phyloP scores from a whole-genome alignment of 2,329 filamentous ascomycete genomes.

The Fusarium sp. region DNA sequence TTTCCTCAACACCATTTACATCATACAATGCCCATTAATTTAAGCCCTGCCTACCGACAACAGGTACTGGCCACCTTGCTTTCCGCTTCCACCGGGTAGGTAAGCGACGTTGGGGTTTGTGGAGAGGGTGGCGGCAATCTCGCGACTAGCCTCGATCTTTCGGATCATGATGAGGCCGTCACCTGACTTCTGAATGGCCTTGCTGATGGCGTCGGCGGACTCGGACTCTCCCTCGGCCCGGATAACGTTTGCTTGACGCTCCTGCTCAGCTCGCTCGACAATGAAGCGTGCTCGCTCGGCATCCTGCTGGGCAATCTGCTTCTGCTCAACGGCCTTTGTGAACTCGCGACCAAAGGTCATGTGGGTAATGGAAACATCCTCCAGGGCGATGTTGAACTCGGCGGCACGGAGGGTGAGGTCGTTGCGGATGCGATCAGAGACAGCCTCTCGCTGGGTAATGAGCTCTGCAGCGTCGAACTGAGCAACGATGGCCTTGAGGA shows the following conservation, averaged over 20 bases:
- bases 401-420: slow-evolving; percentile 92
- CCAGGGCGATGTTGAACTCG: slow-evolving; percentile 99
- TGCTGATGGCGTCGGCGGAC: slow-evolving; percentile 94
- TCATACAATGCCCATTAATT: slow-evolving; percentile 23
- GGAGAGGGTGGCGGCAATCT: slow-evolving; percentile 92
- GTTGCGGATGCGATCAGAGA: slow-evolving; percentile 91
- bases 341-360: slow-evolving; percentile 99
- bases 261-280: slow-evolving; percentile 98
- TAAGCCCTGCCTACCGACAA: slow-evolving; percentile 64
- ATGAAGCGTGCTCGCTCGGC: slow-evolving; percentile 98
- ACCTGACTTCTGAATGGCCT: slow-evolving; percentile 91
- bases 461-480: slow-evolving; percentile 99
- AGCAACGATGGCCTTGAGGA: slow-evolving; percentile 97
- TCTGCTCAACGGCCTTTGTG: slow-evolving; percentile 98
- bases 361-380: slow-evolving; percentile 99
- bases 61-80: slow-evolving; percentile 69
- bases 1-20: slow-evolving; percentile 39
- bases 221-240: slow-evolving; percentile 98
- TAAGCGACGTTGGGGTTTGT: slow-evolving; percentile 97
- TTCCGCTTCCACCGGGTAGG: slow-evolving; percentile 82
- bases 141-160: slow-evolving; percentile 95
- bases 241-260: slow-evolving; percentile 98
- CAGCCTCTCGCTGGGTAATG: slow-evolving; percentile 98
- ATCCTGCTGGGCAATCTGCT: slow-evolving; percentile 99
- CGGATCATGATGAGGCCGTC: slow-evolving; percentile 96